phyloP scores from a whole-genome alignment of 2,329 filamentous ascomycete species.

The Scytalidium lignicola region DNA sequence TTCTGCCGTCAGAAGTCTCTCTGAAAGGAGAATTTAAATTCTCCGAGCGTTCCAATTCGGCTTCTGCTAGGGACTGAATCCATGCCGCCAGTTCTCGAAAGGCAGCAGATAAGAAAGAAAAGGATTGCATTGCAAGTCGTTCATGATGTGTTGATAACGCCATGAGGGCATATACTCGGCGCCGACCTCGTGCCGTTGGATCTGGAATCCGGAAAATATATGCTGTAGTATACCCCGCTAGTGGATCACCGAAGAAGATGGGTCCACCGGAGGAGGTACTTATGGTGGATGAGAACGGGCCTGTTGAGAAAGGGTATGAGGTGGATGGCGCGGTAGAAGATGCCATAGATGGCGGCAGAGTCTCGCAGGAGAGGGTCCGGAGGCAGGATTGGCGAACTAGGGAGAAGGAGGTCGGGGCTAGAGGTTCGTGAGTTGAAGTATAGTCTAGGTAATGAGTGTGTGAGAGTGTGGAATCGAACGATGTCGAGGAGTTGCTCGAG shows the following conservation, averaged over 20 bases:
- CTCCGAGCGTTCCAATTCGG: constrained; percentile 48
- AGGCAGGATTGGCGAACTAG: constrained; percentile 62
- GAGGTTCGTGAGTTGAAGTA: constrained; percentile 62
- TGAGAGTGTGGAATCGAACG: constrained; percentile 39
- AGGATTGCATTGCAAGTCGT: constrained; percentile 60
- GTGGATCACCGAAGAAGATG: constrained; percentile 63
- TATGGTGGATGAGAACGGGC: constrained; percentile 33
- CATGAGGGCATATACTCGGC: constrained; percentile 64
- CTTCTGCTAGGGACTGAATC: constrained; percentile 61
- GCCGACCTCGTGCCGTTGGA: constrained; percentile 60
- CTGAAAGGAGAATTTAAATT: constrained; percentile 5
- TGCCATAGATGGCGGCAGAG: constrained; percentile 47
- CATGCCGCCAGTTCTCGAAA: constrained; percentile 61
- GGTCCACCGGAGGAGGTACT: constrained; percentile 56
- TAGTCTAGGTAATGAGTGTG: constrained; percentile 65
- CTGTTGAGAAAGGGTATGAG: constrained; percentile 35
- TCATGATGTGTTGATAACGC: constrained; percentile 62
- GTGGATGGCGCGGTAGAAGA: constrained; percentile 31
- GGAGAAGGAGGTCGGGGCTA: constrained; percentile 58
- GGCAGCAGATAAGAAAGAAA: constrained; percentile 54
- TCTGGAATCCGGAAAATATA: constrained; percentile 68
- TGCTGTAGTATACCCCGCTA: constrained; percentile 62
- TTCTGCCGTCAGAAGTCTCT: constrained; percentile 2
- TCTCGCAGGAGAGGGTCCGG: constrained; percentile 62
- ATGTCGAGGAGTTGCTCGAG: constrained; percentile 18